Evolutionary conservation across 116 monocot species (phyloP), one percentile per base, ranked within the genome.

Genomic region (Papilionanthe hybrid): DNA sequence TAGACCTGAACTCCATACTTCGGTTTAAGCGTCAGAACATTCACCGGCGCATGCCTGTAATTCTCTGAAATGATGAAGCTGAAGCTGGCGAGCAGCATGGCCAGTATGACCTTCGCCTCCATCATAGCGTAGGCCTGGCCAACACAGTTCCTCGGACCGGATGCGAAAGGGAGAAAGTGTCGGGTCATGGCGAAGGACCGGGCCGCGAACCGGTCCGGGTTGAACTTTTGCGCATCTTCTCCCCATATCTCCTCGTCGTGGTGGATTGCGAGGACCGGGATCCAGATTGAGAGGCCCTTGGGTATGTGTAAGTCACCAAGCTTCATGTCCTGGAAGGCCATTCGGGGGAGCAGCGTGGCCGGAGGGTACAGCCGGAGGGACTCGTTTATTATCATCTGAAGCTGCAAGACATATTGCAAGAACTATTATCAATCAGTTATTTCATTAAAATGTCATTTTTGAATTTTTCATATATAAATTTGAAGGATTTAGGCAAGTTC

Each of bases 101-200:
- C 84, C 7, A 99, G 82, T 4, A 99, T 83, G 75, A 99, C 86
- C 93, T 99, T 99, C 45, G 98, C 93, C 49, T 99, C 98, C 91
- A 95, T 91, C 77, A 95, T 78, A 13, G 98, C 98, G 63, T 90
- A 99, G n/a, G 93, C 84, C 85, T 95, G 98, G 55, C 98, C 98
- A 8, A 99, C 89, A 66, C 98, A 99, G 80, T 99, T 99, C 41
- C 98, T 85, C 6, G 98, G 95, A 0, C 98, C 98, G 8, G 91
- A 79, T 0, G 95, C 92, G 48, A 99, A 99, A 4, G 98, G 98
- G 44, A 99, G 79, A 80, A 99, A 99, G 81, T 93, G 78, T 29
- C 94, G 85, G 41, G 84, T 84, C 44, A 86, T 81, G 1, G 93
- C 60, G 72, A 91, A 90, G 1, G 95, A 87, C 32, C 80, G 83